Conservation (phyloP, 768 basidiomycete genomes). For the Neoboletus subvelutipes region DNA sequence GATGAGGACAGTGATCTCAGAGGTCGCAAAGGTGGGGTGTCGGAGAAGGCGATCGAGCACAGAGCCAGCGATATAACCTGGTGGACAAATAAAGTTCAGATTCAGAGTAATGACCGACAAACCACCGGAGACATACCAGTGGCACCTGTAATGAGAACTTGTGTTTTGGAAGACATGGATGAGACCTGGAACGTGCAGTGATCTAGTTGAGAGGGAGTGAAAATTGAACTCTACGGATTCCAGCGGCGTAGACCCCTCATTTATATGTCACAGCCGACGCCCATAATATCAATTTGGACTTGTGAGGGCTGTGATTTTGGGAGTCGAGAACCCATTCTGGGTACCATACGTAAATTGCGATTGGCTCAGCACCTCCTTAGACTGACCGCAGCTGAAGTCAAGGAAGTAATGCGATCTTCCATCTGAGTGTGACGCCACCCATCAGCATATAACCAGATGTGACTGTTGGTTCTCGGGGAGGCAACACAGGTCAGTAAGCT, state of each 20-base stretch:
- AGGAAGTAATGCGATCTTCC: no score
- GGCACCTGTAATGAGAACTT: conserved; percentile 21
- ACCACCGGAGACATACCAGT: conserved; percentile 13
- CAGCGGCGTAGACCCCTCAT: background rate
- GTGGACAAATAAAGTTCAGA: no score
- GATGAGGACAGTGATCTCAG: conserved; percentile 30
- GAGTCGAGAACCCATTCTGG: no score
- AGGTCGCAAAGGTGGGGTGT: conserved; percentile 22
- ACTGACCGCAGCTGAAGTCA: no score
- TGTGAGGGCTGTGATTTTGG: background rate
- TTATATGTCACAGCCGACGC: conserved; percentile 1
- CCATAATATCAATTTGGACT: background rate
- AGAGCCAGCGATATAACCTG: conserved; percentile 37
- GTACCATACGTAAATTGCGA: no score
- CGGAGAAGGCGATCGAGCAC: conserved; percentile 33
- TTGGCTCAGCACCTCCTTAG: no score
- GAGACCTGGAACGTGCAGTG: no score
- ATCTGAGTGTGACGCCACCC: no score
- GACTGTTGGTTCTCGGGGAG: background rate
- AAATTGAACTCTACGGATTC: background rate
- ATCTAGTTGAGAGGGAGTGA: background rate
- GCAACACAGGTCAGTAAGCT: background rate
- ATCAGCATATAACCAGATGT: no score
- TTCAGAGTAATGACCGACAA: no score
- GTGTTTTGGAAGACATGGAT: conserved; percentile 22